Percentiles rank a stretch among this genome's conserved stretches.
phyloP scores from a whole-genome alignment of 495 filamentous ascomycete species.

The Neurospora pannonica region DNA sequence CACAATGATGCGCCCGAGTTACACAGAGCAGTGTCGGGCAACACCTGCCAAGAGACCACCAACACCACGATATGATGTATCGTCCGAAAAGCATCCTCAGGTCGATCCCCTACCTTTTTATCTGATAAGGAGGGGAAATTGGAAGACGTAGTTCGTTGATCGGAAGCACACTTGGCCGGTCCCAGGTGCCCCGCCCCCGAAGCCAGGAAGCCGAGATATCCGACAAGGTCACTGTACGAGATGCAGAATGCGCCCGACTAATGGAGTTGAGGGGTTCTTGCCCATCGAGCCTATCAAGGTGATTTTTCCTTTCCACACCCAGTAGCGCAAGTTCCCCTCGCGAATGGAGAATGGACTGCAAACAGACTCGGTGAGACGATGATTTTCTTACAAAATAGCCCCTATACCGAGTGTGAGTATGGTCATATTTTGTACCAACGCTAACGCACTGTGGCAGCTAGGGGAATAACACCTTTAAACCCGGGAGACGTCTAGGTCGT shows the following conservation, averaged over 20 bases:
- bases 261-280: background rate
- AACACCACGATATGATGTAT: background rate
- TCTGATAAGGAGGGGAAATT: background rate
- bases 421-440: background rate
- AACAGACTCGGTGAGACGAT: background rate
- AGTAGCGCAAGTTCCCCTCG: background rate
- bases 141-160: background rate
- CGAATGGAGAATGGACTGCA: background rate
- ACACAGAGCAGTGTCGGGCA: background rate
- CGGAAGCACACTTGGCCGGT: background rate
- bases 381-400: background rate
- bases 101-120: background rate
- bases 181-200: background rate
- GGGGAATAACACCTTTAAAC: background rate
- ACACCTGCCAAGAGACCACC: background rate
- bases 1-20: background rate
- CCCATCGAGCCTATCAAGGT: background rate
- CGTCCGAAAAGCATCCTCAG: background rate
- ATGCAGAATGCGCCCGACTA: background rate
- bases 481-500: background rate
- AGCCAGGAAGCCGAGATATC: background rate
- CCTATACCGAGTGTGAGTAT: background rate
- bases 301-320: background rate
- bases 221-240: background rate
- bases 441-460: background rate